phyloP scores from a whole-genome alignment of 1,139 yeast genomes.

The Komagataea norvegica region DNA sequence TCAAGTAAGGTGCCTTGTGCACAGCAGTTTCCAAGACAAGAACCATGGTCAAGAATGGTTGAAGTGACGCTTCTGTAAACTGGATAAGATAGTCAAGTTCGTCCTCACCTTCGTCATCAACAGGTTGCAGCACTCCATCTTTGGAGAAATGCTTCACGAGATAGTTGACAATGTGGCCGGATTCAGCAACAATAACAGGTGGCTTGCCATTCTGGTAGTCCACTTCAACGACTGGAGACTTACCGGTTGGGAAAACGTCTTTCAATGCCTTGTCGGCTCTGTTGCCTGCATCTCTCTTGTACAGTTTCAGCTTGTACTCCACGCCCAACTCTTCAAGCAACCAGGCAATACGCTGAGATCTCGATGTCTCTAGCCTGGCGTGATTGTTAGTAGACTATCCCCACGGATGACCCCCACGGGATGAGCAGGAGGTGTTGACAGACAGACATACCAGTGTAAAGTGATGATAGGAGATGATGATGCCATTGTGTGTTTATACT shows the following conservation, averaged over 20 bases:
- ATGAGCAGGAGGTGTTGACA: too few relatives aligned
- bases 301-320: slow-evolving; percentile 46
- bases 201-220: slow-evolving; percentile 32
- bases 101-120: slow-evolving; percentile 27
- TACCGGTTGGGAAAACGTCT: slow-evolving; percentile 53
- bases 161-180: slow-evolving; percentile 44
- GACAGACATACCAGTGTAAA: slow-evolving; percentile 11
- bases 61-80: slow-evolving; percentile 54
- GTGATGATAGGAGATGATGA: slow-evolving; percentile 10
- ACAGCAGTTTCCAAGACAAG: slow-evolving; percentile 38
- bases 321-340: slow-evolving; percentile 48
- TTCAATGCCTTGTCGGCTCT: slow-evolving; percentile 40
- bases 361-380: slow-evolving; percentile 46
- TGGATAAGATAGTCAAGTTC: slow-evolving; percentile 47
- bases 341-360: slow-evolving; percentile 54
- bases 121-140: slow-evolving; percentile 33
- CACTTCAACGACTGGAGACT: slow-evolving; percentile 50
- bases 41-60: slow-evolving; percentile 42
- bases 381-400: too few relatives aligned
- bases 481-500: too few relatives aligned
- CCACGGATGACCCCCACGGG: too few relatives aligned
- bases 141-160: slow-evolving; percentile 41
- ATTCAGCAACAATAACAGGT: slow-evolving; percentile 37
- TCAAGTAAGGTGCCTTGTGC: slow-evolving; percentile 42
- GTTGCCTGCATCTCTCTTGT: slow-evolving; percentile 38